Evolutionary conservation across 2,329 filamentous ascomycete species (phyloP), one percentile per base, ranked within the genome.

Genomic region (Aspergillus floridensis): DNA sequence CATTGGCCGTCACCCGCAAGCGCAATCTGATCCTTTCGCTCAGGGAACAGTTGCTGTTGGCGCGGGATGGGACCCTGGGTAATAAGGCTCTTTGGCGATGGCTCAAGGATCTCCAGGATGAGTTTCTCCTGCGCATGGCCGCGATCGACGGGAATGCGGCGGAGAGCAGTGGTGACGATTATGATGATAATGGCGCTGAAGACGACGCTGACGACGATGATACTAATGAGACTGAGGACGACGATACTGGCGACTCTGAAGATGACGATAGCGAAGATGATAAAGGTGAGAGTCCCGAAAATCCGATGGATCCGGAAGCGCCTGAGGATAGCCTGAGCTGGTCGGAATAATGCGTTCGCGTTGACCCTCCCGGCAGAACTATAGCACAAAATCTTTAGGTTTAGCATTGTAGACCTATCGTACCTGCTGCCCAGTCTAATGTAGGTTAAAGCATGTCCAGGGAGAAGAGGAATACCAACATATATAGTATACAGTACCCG

Each of bases 21-120:
- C 81, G 92, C 24, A 93, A 89, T 62, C 75, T 96, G 12, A 81
- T 96, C 1, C 78, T 95, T 7, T 86, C 86, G 32, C 75, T 96
- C 12, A 84, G 86, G 51, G 91, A 92, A 65, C 86, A 90, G 49
- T 78, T 97, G 26, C 72, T 84, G 12, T 89, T 95, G 60, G 88
- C 89, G 0, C 78, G 81, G 1, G 80, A 86, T 16, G 88, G 88
- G 0, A 80, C 79, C 0, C 88, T 93, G 80, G 81, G 88, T 32
- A 85, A 88, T 0, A 81, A 83, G 2, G 80, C 85, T 0, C 76
- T 96, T 31, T 77, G 79, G 21, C 79, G 77, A 49, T 92, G 90
- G 82, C 74, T 95, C 49, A 79, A 76, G 57, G 83, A 82, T 61
- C 73, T 95, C 12, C 91, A 93, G 70, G 83, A 83, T 52, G 90